Evolutionary conservation across 1,284 basidiomycete species (phyloP), one percentile per base, ranked within the genome.

Genomic region (Melanopsichium pennsylvanicum): DNA sequence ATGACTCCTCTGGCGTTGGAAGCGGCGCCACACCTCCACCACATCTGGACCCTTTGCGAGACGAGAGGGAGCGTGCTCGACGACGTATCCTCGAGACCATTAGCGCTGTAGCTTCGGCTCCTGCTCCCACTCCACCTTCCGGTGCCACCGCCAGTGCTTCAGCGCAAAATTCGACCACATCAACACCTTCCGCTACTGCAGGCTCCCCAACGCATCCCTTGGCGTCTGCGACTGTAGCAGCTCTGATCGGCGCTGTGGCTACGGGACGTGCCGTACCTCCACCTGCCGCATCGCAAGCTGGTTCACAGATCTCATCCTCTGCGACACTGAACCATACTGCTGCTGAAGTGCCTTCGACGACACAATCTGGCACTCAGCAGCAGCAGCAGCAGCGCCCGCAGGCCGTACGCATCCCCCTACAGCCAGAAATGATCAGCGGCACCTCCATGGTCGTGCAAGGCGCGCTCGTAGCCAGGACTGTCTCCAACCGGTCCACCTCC

Each of bases 391-490:
- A 50, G 27, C 27, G 27, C 27, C 27, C 27, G 7, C 27, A 29
- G 23, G 18, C 38, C 10, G 36, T 62, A 21, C 52, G 60, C n/a
- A 42, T 52, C 12, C 60, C 60, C 15, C 36, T 61, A 21, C 60
- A 69, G 29, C 58, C 64, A 22, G 50, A 51, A 31, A 64, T 46
- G 43, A 66, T 70, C 50, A 70, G 59, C 29, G 76, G 76, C 26
- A 79, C 76, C 4, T 77, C 75, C 16, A 75, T 79, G 59, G 76
- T 79, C 15, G 77, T 79, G 8, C 77, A 79, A 34, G 77, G 77
- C 18, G 77, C 77, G 6, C 68, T 79, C 12, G 57, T 79, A 9
- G 69, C 77, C 19, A 41, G 67, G 7, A 64, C 61, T 4, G 34
- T 70, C 22, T 44, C 61, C n/a, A 57, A 51, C 29, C 61, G 46